Evolutionary conservation across 108 stramenopile genomes (phyloP), one percentile per base, ranked within the genome.

Genomic region (Nitzschia inconspicua): DNA sequence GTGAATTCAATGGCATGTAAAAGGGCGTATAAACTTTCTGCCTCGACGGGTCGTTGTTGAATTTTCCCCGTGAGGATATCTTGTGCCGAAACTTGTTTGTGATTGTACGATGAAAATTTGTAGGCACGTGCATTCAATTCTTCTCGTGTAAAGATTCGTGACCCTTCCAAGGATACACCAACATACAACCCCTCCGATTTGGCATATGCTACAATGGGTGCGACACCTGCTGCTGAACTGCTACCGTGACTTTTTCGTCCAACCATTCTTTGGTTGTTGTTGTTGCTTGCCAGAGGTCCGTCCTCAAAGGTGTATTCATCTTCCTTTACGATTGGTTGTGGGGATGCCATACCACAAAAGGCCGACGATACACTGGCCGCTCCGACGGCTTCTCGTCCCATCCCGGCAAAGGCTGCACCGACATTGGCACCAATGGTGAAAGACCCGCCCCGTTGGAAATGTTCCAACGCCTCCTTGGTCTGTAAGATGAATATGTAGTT

Each of bases 181-280:
- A 91, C 68, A 47, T 91, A 95, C 19, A 95, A 53, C 3, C 94
- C 94, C 65, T 91, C 85, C 3, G 80, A 82, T 54, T 83, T 89
- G 44, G 91, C 87, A 52, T 95, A 95, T 11, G 94, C 89, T 23
- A 91, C 85, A 59, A 94, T 83, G 0, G 93, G 89, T 11, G 88
- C 82, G 44, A 88, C 67, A 18, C 74, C 83, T 8, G 40, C 66
- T 27, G 14, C 37, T 39, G 11, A 11, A 39, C n/a, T 39, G n/a
- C 37, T 14, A 39, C 37, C 37, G 1, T 52, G 50, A 52, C 26
- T 30, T 29, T 0, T 16, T 29, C 29, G 26, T 9, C 7, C 9
- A 23, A 14, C 8, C 11, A 10, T 29, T 29, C 23, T 52, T 27
- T 16, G 26, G 10, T 9, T 28, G 30, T 11, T 40, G 20, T 19